phyloP scores from a whole-genome alignment of 176 grass and related monocot genomes.

The Oryza rufipogon region DNA sequence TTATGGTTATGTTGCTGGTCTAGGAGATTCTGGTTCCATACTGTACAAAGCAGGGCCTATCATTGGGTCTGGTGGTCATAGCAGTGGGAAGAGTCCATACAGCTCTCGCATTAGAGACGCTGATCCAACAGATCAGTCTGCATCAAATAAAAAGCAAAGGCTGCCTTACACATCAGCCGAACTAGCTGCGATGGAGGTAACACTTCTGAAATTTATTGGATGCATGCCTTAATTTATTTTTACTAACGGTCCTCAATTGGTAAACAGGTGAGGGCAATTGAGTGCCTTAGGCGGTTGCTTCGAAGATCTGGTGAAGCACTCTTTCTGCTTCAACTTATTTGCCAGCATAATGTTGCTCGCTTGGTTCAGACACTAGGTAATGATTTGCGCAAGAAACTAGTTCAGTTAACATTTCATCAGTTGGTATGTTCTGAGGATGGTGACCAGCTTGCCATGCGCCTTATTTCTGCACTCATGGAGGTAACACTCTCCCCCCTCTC shows the following conservation, averaged over 20 bases:
- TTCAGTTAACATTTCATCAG: conserved; percentile 87
- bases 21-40: conserved; percentile 91
- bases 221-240: conserved; percentile 29
- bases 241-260: conserved; percentile 29
- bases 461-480: conserved; percentile 97
- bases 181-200: conserved; percentile 96
- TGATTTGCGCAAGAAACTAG: conserved; percentile 64
- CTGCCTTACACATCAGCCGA: conserved; percentile 80
- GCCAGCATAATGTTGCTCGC: conserved; percentile 87
- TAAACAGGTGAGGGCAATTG: conserved; percentile 94
- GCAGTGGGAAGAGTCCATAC: conserved; percentile 45
- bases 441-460: conserved; percentile 69
- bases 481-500: conserved; percentile 42
- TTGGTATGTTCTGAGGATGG: conserved; percentile 97
- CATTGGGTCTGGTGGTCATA: conserved; percentile 49
- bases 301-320: conserved; percentile 95
- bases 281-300: conserved; percentile 96
- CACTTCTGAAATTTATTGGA: conserved; percentile 19
- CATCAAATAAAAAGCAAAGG: conserved; percentile 72
- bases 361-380: conserved; percentile 81
- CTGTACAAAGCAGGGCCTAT: conserved; percentile 75
- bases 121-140: conserved; percentile 44
- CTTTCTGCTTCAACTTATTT: conserved; percentile 93
- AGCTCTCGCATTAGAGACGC: conserved; percentile 44
- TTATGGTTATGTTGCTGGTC: conserved; percentile 89